Evolutionary conservation across 164 flowering plant genomes (phyloP).

Genomic region (Aristolochia californica): DNA sequence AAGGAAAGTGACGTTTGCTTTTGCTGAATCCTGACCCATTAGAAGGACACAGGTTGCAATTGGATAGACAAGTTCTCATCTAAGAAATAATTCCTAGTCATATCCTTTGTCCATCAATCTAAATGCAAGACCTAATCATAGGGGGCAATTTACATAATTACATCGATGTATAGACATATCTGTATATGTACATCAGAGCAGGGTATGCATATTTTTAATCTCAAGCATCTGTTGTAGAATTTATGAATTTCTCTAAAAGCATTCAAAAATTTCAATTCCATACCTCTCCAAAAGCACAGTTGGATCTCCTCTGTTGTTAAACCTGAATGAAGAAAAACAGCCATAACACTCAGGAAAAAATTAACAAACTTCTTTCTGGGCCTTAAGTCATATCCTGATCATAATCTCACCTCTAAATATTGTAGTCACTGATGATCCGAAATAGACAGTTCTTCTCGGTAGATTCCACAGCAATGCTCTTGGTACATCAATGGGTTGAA

Average conservation of each 20-base stretch:
- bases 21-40: too few species aligned
- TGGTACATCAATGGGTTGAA: conserved; percentile 71
- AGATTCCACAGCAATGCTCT: conserved; percentile 75
- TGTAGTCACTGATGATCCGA: conserved; percentile 72
- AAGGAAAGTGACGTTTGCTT: too few species aligned
- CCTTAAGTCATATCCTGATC: background rate
- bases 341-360: too few species aligned
- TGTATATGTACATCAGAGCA: background rate
- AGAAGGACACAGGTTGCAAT: too few species aligned
- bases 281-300: conserved; percentile 56
- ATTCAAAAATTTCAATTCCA: background rate
- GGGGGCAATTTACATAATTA: too few species aligned
- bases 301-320: conserved; percentile 29
- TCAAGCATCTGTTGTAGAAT: background rate
- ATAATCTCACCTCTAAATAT: conserved; percentile 71
- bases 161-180: too few species aligned
- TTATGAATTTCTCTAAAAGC: background rate
- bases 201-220: background rate
- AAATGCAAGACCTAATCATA: too few species aligned
- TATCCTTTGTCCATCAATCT: too few species aligned
- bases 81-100: too few species aligned
- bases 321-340: conserved; percentile 14
- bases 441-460: conserved; percentile 66
- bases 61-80: too few species aligned
- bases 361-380: too few species aligned